These are phyloP conservation scores for Domatiomyces globalis DNA, from an alignment of 2,329 filamentous ascomycete genomes.

Conservation along the genomic window DNA sequence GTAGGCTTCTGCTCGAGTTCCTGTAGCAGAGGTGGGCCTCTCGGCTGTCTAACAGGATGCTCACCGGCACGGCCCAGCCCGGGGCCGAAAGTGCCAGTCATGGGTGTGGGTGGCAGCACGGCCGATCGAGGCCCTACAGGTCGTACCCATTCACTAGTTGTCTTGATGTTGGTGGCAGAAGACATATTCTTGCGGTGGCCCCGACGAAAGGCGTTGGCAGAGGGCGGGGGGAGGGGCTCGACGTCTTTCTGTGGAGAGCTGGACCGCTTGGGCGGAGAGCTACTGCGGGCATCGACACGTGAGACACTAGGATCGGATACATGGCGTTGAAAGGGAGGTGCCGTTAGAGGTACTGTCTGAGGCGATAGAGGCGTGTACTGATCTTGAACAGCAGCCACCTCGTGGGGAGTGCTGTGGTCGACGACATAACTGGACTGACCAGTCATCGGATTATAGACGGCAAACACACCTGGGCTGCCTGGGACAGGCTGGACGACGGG, in stretches of 20 bases:
- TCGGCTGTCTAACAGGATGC: slow-evolving; percentile 84
- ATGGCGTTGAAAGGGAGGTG: slow-evolving; percentile 57
- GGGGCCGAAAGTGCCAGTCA: slow-evolving; percentile 77
- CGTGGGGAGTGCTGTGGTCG: slow-evolving; percentile 39
- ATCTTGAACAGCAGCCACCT: slow-evolving; percentile 34
- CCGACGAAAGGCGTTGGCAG: slow-evolving; percentile 81
- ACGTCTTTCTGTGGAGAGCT: slow-evolving; percentile 56
- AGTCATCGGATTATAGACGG: slow-evolving; percentile 72
- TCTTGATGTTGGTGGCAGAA: slow-evolving; percentile 38
- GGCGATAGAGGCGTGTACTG: slow-evolving; percentile 30
- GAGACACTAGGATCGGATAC: slow-evolving; percentile 53
- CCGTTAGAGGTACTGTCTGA: slow-evolving; percentile 39
- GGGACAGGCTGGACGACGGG: slow-evolving; percentile 49
- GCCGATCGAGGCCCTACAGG: slow-evolving; percentile 62
- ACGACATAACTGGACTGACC: slow-evolving; percentile 72
- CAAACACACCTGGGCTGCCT: slow-evolving; percentile 61
- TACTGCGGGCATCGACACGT: slow-evolving; percentile 45
- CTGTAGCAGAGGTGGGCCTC: slow-evolving; percentile 79
- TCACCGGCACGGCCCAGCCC: slow-evolving; percentile 87
- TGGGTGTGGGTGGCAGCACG: slow-evolving; percentile 63
- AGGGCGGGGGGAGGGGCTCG: slow-evolving; percentile 68
- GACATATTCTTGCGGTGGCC: slow-evolving; percentile 85
- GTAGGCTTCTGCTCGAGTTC: slow-evolving; percentile 84
- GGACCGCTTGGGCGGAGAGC: slow-evolving; percentile 46
- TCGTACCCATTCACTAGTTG: slow-evolving; percentile 38